A percentile compares a stretch with the other conserved stretches of the same genome.
Conservation (phyloP, 2,329 filamentous ascomycete species). For the Aspergillus puulaauensis region DNA sequence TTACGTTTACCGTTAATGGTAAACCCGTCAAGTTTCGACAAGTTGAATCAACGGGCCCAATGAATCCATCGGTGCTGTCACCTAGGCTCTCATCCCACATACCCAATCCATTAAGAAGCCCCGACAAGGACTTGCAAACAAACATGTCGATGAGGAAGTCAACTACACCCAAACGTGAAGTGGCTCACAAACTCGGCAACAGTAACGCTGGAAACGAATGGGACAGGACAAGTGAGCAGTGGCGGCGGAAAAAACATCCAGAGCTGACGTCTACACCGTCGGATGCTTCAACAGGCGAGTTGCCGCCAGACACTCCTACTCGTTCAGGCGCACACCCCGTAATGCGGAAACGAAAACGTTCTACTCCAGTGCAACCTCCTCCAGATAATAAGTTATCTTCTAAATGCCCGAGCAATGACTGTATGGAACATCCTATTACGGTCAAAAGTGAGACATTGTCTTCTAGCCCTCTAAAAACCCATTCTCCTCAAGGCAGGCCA, state of each 20-base stretch:
- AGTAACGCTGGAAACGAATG: background rate
- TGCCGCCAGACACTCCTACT: background rate
- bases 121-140: background rate
- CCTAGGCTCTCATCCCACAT: background rate
- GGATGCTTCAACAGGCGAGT: slow-evolving; percentile 7
- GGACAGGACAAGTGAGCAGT: background rate
- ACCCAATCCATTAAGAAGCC: background rate
- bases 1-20: slow-evolving; percentile 30
- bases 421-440: slow-evolving; percentile 18
- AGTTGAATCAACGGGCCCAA: background rate
- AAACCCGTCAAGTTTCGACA: slow-evolving; percentile 29
- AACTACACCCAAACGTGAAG: background rate
- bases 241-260: background rate
- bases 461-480: slow-evolving; percentile 29
- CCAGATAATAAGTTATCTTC: background rate
- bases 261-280: slow-evolving; percentile 20
- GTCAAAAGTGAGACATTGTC: slow-evolving; percentile 39
- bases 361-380: background rate
- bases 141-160: background rate
- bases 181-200: background rate
- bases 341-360: slow-evolving; percentile 25
- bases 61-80: background rate
- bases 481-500: slow-evolving; percentile 18
- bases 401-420: slow-evolving; percentile 4
- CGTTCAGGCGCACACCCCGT: background rate